Evolutionary conservation across 352 stramenopile genomes (phyloP), one percentile per base, ranked within the genome.

Genomic region (Thraustochytrium striatum): DNA sequence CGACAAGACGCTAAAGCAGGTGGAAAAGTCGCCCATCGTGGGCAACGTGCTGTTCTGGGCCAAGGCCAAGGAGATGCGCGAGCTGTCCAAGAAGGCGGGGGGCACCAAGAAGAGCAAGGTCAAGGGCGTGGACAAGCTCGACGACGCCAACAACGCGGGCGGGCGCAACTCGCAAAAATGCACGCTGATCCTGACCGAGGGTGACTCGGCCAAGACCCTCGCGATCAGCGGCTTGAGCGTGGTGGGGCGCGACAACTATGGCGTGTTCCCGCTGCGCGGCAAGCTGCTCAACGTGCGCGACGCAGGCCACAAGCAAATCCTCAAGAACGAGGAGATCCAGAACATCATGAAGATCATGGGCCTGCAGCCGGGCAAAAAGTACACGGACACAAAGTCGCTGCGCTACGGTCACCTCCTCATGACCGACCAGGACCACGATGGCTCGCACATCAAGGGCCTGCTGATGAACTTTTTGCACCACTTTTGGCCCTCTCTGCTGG

Each of bases 351-450:
- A 97, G 72, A 99, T 99, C 82, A 86, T 99, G 39, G 95, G 95
- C 16, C 87, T 99, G 38, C 96, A 98, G 84, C 96, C 96, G 80
- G 91, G 94, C 1, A 91, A 97, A 53, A 91, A 86, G 68, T 98
- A 98, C 84, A 85, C 61, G 7, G 82, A 83, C 39, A 70, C 81
- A 25, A 84, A 83, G 32, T 70, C 47, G 13, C 87, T 99, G 50
- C 92, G 97, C 28, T 99, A 99, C 82, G 97, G 97, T n/a, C 95
- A 96, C 75, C 94, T 99, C 85, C 96, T 99, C 82, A 99, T 99
- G 97, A 97, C 97, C 5, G 97, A 99, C 89, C 97, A 99, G 88
- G 97, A 99, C 86, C 93, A 98, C 75, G 93, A 98, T 69, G 94
- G 97, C 9, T 97, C 89, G 43, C 97, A 99, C 86, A 99, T 99